Base-by-base conservation (phyloP, 139 green algal species). In the Micractinium conductrix region DNA sequence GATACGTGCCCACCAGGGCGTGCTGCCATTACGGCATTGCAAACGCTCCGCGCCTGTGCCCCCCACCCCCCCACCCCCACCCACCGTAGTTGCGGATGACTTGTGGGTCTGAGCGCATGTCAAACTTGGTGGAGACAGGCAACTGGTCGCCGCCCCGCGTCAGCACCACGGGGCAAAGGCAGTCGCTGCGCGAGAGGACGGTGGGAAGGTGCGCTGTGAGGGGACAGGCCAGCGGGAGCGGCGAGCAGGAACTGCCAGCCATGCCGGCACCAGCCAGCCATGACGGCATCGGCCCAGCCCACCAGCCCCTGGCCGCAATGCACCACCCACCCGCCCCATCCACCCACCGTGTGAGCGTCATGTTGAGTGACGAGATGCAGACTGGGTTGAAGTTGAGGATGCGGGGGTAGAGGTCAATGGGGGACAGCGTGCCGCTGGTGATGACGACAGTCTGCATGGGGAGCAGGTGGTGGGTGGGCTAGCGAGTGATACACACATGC, bases 321-420 rank as follows among this genome's bases (percentile, higher is more conserved):
- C n/a, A n/a, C n/a, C n/a, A n/a, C 53, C 62, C 62, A 70, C n/a
- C 17, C n/a, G 2, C 48, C 4, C 33, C 70, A 5, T 2, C 21
- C 55, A 35, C 69, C 2, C 83, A 90, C 86, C 97, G 90, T 3
- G 96, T 96, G 40, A 99, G 92, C 4, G 96, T 99, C 97, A 99
- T 99, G 71, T 93, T 85, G 70, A 99, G 92, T 42, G 89, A 95
- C 74, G 93, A 89, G 60, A 96, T 92, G 50, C 87, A 87, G 2
- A 99, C 97, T 2, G 97, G 97, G 82, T 96, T 89, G 91, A 99
- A 99, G 89, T 97, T 93, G 44, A 99, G 93, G 78, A 99, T 97
- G 85, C 91, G 91, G 2, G 97, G 97, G 92, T 99, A 99, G 53
- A 99, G 93, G 81, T 99, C 94, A 50, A 99, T 97, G 78, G 97